Evolutionary conservation across 306 rosid genomes (phyloP), one percentile per base, ranked within the genome.

Genomic region (Casuarina equisetifolia): DNA sequence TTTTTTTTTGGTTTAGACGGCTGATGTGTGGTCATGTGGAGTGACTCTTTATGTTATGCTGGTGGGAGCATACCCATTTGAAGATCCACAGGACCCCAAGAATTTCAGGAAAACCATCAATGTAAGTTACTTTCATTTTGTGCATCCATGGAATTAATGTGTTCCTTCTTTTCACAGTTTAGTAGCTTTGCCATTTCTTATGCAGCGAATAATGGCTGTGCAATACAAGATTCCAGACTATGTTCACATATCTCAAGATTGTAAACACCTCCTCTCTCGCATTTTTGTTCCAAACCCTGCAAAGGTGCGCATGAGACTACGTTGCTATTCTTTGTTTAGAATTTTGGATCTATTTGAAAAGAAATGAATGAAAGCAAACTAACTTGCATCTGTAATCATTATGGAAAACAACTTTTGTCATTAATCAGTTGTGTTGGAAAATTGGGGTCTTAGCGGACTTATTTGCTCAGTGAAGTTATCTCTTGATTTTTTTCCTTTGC

Each of bases 21-120:
- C 97, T 20, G 97, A 92, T 87, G 97, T 92, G 59, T 92, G 97
- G 97, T 92, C 97, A 16, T 90, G 97, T 83, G 97, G 97, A 74
- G 97, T 88, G 69, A 92, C 97, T 69, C 93, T 92, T 50, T 92
- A 92, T 85, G 97, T 92, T 62, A 92, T 92, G 97, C 87, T 92
- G 84, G 97, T 90, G 75, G 97, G 97, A 75, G 97, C 95, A 59
- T 92, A 92, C 84, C 97, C 97, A 70, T 92, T 92, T 85, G 97
- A 92, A 80, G 97, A 92, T 84, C 97, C 80, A 82, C 87, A 74
- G 70, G 97, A 92, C 83, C 97, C 97, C 44, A 92, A 78, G 79
- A 92, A 92, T 85, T 92, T 92, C 88, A 85, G 97, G 89, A 92
- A 92, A 84, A 92, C 97, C 87, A 92, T 92, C 50, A 90, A 82